Evolutionary conservation across 2,329 filamentous ascomycete species (phyloP).

Genomic region (Pyrenochaeta sp.): DNA sequence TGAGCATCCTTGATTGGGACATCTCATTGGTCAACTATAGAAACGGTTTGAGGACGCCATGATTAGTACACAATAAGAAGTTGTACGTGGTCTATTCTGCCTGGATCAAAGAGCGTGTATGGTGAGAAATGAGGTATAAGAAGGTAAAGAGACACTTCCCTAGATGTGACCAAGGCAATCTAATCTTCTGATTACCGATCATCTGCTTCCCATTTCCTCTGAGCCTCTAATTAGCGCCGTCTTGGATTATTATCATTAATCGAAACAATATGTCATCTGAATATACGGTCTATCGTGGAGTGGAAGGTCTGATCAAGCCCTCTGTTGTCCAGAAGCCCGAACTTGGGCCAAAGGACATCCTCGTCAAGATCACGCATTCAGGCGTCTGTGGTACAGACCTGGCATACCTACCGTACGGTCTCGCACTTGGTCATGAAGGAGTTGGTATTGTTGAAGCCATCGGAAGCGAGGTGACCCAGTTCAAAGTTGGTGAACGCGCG

Average conservation of each 20-base stretch:
- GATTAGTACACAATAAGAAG: background rate
- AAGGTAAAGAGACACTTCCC: no score
- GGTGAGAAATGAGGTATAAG: background rate
- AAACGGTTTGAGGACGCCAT: background rate
- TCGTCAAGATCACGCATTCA: conserved; percentile 30
- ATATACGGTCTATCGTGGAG: conserved; percentile 23
- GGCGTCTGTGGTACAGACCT: conserved; percentile 27
- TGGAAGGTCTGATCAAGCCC: conserved; percentile 20
- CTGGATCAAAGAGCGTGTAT: background rate
- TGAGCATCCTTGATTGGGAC: background rate
- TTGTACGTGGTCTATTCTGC: background rate
- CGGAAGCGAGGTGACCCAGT: conserved; percentile 30
- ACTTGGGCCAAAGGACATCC: conserved; percentile 26
- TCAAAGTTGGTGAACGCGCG: conserved; percentile 39
- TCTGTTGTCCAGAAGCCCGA: conserved; percentile 7
- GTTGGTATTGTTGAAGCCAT: conserved; percentile 50
- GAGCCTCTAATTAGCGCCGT: background rate
- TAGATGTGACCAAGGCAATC: background rate
- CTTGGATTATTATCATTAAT: background rate
- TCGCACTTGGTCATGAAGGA: conserved; percentile 52
- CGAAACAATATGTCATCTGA: conserved; percentile 6
- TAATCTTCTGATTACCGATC: background rate
- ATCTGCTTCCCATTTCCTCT: background rate
- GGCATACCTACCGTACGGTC: conserved; percentile 20
- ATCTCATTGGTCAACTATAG: background rate